These are phyloP conservation scores for Amniculicola lignicola DNA, from an alignment of 495 filamentous ascomycete species.

Conservation along the genomic window DNA sequence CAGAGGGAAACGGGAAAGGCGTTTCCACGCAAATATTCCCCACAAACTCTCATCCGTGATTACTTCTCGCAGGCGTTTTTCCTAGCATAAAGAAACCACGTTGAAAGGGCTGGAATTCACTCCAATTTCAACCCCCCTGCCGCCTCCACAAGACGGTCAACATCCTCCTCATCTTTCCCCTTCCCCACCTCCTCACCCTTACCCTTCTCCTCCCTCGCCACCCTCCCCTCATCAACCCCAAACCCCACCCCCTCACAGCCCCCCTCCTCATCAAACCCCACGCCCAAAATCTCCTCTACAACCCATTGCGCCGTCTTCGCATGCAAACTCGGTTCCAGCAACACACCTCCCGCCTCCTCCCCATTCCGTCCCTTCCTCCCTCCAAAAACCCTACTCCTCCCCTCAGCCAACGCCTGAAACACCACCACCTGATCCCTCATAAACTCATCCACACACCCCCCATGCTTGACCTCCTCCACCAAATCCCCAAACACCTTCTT, in stretches of 20 bases:
- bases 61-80: too few relatives aligned
- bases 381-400: conserved; percentile 44
- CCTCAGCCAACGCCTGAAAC: conserved; percentile 71
- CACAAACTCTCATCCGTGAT: too few relatives aligned
- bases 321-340: conserved; percentile 47
- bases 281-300: conserved; percentile 52
- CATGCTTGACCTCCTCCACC: conserved; percentile 52
- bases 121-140: too few relatives aligned
- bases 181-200: too few relatives aligned
- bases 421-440: conserved; percentile 79
- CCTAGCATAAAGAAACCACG: too few relatives aligned
- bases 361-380: conserved; percentile 18
- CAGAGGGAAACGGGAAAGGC: too few relatives aligned
- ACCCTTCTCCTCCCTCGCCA: too few relatives aligned
- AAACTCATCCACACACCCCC: conserved; percentile 62
- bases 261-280: conserved; percentile 52
- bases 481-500: conserved; percentile 56
- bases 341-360: conserved; percentile 8
- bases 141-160: too few relatives aligned
- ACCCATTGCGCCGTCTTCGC: conserved; percentile 77
- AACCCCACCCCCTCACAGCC: conserved; percentile 50
- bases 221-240: too few relatives aligned
- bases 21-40: too few relatives aligned
- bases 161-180: too few relatives aligned
- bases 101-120: too few relatives aligned